Conservation (phyloP, 78 protist genomes). For the Emiliania huxleyi region DNA sequence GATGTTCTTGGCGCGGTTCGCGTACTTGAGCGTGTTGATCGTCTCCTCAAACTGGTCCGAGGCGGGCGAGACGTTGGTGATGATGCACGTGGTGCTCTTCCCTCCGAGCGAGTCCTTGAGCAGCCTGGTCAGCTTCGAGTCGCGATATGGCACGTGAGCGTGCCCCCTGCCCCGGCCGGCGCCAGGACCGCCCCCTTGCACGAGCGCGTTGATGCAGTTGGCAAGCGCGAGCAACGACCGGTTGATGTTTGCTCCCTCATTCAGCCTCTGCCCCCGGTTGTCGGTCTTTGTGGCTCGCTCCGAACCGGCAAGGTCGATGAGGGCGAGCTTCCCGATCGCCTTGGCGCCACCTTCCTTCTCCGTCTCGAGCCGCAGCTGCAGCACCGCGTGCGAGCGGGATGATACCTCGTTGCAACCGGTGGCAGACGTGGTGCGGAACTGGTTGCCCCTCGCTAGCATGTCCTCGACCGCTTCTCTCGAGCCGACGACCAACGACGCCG, state of each 20-base stretch:
- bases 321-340: constrained; percentile 54
- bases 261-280: constrained; percentile 55
- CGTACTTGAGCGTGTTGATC: constrained; percentile 90
- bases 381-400: constrained; percentile 20
- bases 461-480: not conserved
- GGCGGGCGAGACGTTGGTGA: constrained; percentile 84
- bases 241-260: constrained; percentile 85
- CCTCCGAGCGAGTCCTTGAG: constrained; percentile 94
- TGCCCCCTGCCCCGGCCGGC: not conserved
- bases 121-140: constrained; percentile 72
- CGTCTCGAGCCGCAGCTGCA: not conserved
- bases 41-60: constrained; percentile 82
- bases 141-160: constrained; percentile 60
- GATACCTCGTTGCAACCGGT: not conserved
- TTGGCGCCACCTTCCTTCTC: not conserved
- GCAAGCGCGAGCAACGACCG: constrained; percentile 80
- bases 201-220: constrained; percentile 76
- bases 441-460: constrained; percentile 38
- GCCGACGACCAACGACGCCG: not conserved
- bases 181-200: not conserved
- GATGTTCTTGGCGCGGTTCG: constrained; percentile 37
- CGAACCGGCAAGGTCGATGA: constrained; percentile 93
- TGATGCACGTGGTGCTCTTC: constrained; percentile 89
- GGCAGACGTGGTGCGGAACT: not conserved
- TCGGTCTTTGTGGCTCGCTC: constrained; percentile 68